These are phyloP conservation scores for Tolypocladium tropicale DNA, from an alignment of 2,329 filamentous ascomycete species.

Conservation along the genomic window DNA sequence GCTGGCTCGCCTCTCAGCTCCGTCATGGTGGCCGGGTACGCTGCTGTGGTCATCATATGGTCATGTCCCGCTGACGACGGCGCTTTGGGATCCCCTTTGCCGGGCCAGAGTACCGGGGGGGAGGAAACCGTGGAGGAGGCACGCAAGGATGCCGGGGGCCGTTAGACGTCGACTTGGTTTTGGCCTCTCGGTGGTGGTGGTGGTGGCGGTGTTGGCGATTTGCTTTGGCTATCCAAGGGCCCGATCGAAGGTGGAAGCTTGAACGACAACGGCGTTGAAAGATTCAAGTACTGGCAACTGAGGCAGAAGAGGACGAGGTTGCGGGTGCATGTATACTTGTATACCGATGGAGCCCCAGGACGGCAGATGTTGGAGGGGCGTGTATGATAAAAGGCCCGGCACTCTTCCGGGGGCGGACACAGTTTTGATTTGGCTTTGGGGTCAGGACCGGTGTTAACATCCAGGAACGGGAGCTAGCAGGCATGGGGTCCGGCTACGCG, in stretches of 20 bases:
- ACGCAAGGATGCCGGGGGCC: neutral
- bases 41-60: constrained; percentile 52
- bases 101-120: no score
- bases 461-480: constrained; percentile 27
- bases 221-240: constrained; percentile 3
- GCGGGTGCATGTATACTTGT: constrained; percentile 37
- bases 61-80: constrained; percentile 26
- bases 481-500: constrained; percentile 3
- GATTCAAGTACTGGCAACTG: constrained; percentile 3
- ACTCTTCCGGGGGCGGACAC: constrained; percentile 36
- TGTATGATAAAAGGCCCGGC: constrained; percentile 37
- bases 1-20: constrained; percentile 50
- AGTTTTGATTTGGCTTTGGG: constrained; percentile 9
- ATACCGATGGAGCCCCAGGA: constrained; percentile 26
- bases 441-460: constrained; percentile 24
- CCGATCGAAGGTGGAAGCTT: neutral
- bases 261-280: neutral
- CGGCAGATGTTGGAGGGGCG: constrained; percentile 38
- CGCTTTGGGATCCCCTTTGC: neutral
- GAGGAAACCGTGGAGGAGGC: neutral
- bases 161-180: neutral
- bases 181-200: neutral
- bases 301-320: constrained; percentile 17
- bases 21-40: constrained; percentile 53
- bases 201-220: no score